Conservation (phyloP, 805 yeast genomes). For the Kodamaea nitidulidarum region DNA sequence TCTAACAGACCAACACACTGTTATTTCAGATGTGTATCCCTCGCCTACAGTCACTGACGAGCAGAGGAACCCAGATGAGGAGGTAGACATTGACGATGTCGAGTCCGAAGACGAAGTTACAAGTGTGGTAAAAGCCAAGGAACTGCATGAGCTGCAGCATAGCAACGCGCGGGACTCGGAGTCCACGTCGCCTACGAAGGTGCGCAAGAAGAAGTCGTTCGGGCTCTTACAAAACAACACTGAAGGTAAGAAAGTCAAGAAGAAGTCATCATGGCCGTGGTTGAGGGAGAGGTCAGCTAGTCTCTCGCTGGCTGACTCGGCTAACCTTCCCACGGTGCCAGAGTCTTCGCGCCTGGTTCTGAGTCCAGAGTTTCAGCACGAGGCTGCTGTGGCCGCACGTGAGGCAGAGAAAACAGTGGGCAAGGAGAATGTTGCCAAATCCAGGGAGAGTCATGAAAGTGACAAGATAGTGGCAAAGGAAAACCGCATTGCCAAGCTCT, state of each 20-base stretch:
- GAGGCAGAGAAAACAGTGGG: conserved; percentile 15
- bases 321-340: conserved; percentile 20
- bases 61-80: conserved; percentile 1
- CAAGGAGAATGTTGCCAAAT: conserved; percentile 17
- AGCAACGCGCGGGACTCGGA: too few species aligned
- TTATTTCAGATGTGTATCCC: too few species aligned
- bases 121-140: too few species aligned
- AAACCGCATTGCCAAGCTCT: conserved; percentile 38
- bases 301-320: conserved; percentile 25
- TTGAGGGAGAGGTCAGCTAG: conserved; percentile 30
- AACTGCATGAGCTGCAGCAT: neutral
- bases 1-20: too few species aligned
- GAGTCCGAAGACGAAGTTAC: conserved; percentile 3
- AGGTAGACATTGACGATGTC: conserved; percentile 8
- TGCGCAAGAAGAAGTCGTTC: conserved; percentile 13
- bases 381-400: conserved; percentile 8
- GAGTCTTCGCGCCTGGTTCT: conserved; percentile 36
- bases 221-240: conserved; percentile 13
- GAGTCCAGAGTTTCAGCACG: conserved; percentile 28
- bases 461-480: conserved; percentile 26
- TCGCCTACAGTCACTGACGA: neutral
- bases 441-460: too few species aligned
- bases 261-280: conserved; percentile 44
- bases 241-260: conserved; percentile 20
- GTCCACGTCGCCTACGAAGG: conserved; percentile 12